phyloP scores from a whole-genome alignment of 768 basidiomycete genomes.

The Mycena filopes region DNA sequence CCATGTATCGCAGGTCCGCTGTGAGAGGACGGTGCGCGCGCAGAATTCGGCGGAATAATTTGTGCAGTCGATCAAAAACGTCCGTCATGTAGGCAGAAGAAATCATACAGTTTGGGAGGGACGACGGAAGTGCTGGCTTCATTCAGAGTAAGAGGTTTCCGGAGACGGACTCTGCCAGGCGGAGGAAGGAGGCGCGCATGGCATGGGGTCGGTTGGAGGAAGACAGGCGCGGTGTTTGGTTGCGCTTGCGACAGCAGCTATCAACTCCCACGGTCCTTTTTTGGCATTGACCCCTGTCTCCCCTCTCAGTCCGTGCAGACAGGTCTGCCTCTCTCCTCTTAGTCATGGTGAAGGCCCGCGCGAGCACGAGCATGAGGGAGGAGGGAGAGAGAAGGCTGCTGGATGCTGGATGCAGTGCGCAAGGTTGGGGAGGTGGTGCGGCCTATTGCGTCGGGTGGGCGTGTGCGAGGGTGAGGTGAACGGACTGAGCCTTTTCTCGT shows the following conservation, averaged over 20 bases:
- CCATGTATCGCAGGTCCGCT: constrained; percentile 82
- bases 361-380: no score
- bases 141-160: constrained; percentile 65
- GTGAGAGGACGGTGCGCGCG: constrained; percentile 83
- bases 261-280: neutral
- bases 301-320: constrained; percentile 1
- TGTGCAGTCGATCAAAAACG: constrained; percentile 40
- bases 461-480: no score
- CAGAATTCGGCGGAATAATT: constrained; percentile 84
- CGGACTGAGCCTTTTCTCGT: no score
- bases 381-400: no score
- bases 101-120: constrained; percentile 78
- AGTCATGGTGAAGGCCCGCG: no score
- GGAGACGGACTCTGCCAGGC: constrained; percentile 68
- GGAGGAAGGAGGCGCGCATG: constrained; percentile 55
- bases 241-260: neutral
- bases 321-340: neutral
- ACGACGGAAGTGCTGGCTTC: constrained; percentile 76
- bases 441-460: no score
- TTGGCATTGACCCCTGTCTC: constrained; percentile 3
- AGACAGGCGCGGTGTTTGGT: constrained; percentile 8
- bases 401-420: no score
- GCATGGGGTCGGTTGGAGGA: constrained; percentile 1
- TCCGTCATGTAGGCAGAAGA: constrained; percentile 2
- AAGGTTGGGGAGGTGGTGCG: no score